Base-by-base conservation (phyloP, 2,329 filamentous ascomycete genomes). In the Didymella sp. region DNA sequence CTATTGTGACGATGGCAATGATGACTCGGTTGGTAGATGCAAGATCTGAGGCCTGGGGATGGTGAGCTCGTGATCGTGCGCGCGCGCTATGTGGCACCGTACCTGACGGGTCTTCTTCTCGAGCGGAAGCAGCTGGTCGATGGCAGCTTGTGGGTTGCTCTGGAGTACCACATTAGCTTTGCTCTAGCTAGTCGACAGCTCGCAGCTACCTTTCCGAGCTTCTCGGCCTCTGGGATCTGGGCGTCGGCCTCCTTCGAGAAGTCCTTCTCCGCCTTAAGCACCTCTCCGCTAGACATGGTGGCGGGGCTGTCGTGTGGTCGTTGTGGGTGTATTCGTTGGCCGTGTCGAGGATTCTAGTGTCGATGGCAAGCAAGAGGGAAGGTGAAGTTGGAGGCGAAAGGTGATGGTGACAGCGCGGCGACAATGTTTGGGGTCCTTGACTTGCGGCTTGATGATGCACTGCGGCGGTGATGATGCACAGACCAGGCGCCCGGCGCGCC, bases 21-120 rank as follows among this genome's bases (percentile, higher is more conserved):
- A 99, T 83, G 63, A 96, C 82, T 76, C 93, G 87, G 64, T 93
- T 97, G 72, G 95, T 97, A 21, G 95, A 97, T 42, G 93, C 90
- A 62, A 99, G 88, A 83, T 99, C 95, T 66, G 94, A 97, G 43
- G 94, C 91, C 92, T 96, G 65, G 25, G 24, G 15, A n/a, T 24
- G 24, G 51, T 72, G 63, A 73, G 69, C 58, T 54, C 52, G 22
- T 51, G 73, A 38, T 45, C 4, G 33, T 45, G 27, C 45, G 31
- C 49, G 55, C 27, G 21, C 28, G 35, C 43, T 51, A 27, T 24
- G 56, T 48, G 60, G 55, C 17, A 15, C 61, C 56, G 45, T 80
- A 96, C 92, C 86, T 99, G 95, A 82, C 95, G 89, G 67, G 95
- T 91, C 82, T 98, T 93, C 82, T 99, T 99, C 85, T 99, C 95